Evolutionary conservation across 176 grass and related monocot genomes (phyloP), one percentile per base, ranked within the genome.

Genomic region (Pharus latifolius): DNA sequence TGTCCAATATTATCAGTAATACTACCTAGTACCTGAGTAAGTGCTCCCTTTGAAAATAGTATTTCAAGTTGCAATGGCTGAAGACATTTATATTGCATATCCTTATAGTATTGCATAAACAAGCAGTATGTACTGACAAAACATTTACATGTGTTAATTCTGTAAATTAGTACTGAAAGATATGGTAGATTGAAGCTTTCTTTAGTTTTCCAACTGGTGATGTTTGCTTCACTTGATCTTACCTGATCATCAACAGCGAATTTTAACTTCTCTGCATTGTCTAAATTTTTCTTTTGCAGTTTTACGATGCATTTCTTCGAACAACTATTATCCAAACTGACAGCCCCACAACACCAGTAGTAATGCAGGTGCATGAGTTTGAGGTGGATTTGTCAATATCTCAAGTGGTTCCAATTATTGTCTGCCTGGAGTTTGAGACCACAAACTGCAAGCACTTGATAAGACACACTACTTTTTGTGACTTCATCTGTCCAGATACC

Each of bases 381-480:
- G 6, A 78, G 23, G 20, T 73, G 14, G 37, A 65, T 72, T 28
- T 50, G 19, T 66, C 33, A 15, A 58, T 11, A 34, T 69, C 11
- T 25, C 45, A 66, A 84, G 82, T 79, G 82, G 53, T 41, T 60
- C 52, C 61, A 84, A 73, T 73, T 31, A 79, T 73, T 72, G 29
- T 49, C 73, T 75, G 22, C 33, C 24, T 59, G 44, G 24, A 67
- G 68, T 84, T 30, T 43, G 35, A 52, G 16, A 67, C 20, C 54
- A 60, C 27, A 52, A 60, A 67, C 35, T 44, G 25, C 5, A 72
- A 58, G 44, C 33, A 44, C 37, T 49, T 81, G 64, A 71, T 75
- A 64, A 57, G 70, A 59, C 72, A 65, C 30, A 77, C 72, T 81
- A 65, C 78, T 65, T 86, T 76, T 64, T 50, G 10, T 71, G 32